Base-by-base conservation (phyloP, 805 yeast genomes). In the Blastobotrys attinorum region DNA sequence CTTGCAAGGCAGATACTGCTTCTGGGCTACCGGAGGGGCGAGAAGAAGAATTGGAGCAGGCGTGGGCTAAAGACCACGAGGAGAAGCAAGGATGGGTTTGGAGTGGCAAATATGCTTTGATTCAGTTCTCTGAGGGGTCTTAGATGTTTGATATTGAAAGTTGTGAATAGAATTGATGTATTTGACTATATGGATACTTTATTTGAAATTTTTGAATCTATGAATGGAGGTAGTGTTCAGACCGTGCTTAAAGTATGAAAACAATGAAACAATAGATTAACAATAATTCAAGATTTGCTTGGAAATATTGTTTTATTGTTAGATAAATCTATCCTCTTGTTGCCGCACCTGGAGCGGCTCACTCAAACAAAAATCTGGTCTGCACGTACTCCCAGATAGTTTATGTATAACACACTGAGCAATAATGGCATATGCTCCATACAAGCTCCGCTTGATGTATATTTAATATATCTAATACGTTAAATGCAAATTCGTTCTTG, bases 1-100 rank as follows among this genome's bases (percentile, higher is more conserved):
- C 97, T 2, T 82, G 95, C 62, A 92, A 92, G 65, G 97, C 97
- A 1, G 98, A 92, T 60, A 97, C 89, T 4, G 80, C 83, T 43
- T 96, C 85, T 33, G 97, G 95, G 1, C 73, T 92, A 50, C 46
- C 58, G 22, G 72, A 69, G 32, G 96, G 96, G 2, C 65, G 76
- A 34, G 84, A 83, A 52, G 88, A 81, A 54, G 71, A 77, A 57
- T 71, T 90, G 50, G 71, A 76, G 37, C 63, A 72, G 45, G 63
- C 66, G 35, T 89, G 85, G 83, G 53, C 63, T 31, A 65, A 65
- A 57, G 80, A 84, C 0, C 77, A 82, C 48, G 80, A 81, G 47
- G 62, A 69, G 40, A 86, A 84, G 21, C 77, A 77, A 37, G 76
- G 81, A 50, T 92, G 98, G 98, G 73, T 81, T 39, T 72, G 86